These are phyloP conservation scores for Pleurotus eryngii DNA, from an alignment of 768 basidiomycete genomes.

Conservation along the genomic window DNA sequence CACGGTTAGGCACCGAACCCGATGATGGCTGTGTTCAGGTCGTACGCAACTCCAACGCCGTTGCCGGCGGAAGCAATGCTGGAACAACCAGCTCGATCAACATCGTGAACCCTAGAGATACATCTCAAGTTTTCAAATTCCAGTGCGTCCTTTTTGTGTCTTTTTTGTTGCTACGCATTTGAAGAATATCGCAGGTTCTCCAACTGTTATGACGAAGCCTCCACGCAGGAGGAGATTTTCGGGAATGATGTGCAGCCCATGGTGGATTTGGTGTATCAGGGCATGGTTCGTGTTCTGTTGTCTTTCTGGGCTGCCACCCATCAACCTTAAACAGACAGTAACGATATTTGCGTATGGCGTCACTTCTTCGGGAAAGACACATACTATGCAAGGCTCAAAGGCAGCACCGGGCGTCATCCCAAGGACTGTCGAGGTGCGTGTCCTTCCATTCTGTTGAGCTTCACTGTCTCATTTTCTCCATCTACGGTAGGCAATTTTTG, in stretches of 20 bases:
- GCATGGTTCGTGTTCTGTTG: conserved; percentile 44
- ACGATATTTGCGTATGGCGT: conserved; percentile 92
- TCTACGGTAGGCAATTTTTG: no score
- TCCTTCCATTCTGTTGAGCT: not conserved
- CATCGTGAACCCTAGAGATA: conserved; percentile 70
- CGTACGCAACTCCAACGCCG: conserved; percentile 27
- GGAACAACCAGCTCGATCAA: conserved; percentile 41
- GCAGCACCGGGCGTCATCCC: conserved; percentile 83
- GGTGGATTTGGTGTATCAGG: conserved; percentile 73
- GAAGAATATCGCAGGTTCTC: conserved; percentile 41
- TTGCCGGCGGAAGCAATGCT: no score
- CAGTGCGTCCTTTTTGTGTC: conserved; percentile 44
- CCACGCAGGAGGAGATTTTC: conserved; percentile 78
- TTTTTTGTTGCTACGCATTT: not conserved
- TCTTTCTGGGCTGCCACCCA: conserved; percentile 1
- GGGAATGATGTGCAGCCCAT: conserved; percentile 71
- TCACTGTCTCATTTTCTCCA: no score
- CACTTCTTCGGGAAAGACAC: conserved; percentile 87
- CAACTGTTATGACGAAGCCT: conserved; percentile 68
- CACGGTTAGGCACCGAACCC: conserved; percentile 56
- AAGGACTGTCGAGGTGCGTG: conserved; percentile 64
- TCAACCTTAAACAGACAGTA: conserved; percentile 50
- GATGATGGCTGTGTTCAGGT: conserved; percentile 61
- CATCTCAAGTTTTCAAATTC: conserved; percentile 72
- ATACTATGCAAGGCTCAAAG: conserved; percentile 86